Evolutionary conservation across 306 rosid genomes (phyloP).

Genomic region (Betula pendula): DNA sequence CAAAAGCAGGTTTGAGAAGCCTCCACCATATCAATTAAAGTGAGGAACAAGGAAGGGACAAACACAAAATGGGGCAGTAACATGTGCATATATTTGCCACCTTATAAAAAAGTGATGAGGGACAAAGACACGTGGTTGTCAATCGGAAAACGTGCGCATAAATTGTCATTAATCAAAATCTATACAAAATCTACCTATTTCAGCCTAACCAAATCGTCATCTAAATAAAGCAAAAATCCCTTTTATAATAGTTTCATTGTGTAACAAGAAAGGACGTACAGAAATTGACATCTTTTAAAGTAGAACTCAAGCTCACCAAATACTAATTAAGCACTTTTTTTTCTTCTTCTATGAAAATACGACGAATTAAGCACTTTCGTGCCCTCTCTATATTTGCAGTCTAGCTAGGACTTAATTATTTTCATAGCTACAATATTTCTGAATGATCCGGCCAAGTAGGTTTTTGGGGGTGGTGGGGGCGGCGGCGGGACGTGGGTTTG

Average conservation of each 20-base stretch:
- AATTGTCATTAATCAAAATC: slow-evolving; percentile 10
- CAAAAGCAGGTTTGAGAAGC: slow-evolving; percentile 33
- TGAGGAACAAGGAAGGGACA: slow-evolving; percentile 48
- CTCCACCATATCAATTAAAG: slow-evolving; percentile 45
- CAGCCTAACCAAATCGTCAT: not conserved
- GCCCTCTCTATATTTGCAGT: no score
- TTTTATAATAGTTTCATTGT: no score
- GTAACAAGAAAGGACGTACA: not conserved
- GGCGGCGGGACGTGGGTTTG: no score
- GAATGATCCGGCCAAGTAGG: no score
- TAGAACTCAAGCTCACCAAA: not conserved
- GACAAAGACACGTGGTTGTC: slow-evolving; percentile 59
- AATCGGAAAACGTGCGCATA: slow-evolving; percentile 39
- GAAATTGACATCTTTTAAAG: not conserved
- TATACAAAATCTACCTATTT: not conserved
- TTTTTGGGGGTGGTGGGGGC: no score
- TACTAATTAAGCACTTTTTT: not conserved
- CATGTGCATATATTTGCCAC: slow-evolving; percentile 43
- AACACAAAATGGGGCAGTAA: slow-evolving; percentile 53
- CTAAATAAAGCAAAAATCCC: not conserved
- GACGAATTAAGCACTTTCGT: not conserved
- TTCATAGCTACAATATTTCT: no score
- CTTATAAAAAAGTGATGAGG: slow-evolving; percentile 37
- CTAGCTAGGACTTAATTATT: no score
- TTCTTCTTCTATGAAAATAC: not conserved